A percentile compares a stretch with the other conserved stretches of the same genome.
Evolutionary conservation across 208 protist genomes (phyloP).

Genomic region (Leishmania braziliensis): DNA sequence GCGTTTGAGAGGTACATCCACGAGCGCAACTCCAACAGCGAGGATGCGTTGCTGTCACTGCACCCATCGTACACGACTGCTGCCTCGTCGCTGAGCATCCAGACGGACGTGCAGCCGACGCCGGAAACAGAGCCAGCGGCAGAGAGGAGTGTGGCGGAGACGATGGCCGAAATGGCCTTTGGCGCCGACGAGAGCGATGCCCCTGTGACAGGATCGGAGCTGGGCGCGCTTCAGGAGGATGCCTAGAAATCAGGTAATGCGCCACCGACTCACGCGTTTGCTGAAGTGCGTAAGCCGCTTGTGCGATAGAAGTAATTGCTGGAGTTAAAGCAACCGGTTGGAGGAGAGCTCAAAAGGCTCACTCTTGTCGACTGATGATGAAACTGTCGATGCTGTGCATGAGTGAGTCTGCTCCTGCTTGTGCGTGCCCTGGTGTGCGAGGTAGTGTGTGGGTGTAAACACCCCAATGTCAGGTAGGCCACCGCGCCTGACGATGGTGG

Average conservation of each 20-base stretch:
- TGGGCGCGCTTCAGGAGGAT: constrained; percentile 21
- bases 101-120: constrained; percentile 4
- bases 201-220: constrained; percentile 17
- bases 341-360: neutral
- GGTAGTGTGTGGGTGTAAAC: neutral
- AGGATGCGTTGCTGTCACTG: constrained; percentile 3
- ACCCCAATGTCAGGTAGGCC: neutral
- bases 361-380: neutral
- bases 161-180: constrained; percentile 28
- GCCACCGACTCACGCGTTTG: neutral
- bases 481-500: neutral
- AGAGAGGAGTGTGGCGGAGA: neutral
- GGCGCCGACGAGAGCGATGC: constrained; percentile 21
- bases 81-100: neutral
- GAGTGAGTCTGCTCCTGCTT: neutral
- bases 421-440: neutral
- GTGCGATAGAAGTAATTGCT: neutral
- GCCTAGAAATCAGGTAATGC: neutral
- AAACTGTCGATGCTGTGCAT: neutral
- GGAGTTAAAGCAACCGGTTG: neutral
- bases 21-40: constrained; percentile 36
- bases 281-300: neutral
- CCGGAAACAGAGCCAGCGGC: neutral
- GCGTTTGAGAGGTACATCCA: constrained; percentile 60
- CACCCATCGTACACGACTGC: neutral